A percentile compares a stretch with the other conserved stretches of the same genome.
phyloP scores from a whole-genome alignment of 306 rosid species.

The Betula pendula region DNA sequence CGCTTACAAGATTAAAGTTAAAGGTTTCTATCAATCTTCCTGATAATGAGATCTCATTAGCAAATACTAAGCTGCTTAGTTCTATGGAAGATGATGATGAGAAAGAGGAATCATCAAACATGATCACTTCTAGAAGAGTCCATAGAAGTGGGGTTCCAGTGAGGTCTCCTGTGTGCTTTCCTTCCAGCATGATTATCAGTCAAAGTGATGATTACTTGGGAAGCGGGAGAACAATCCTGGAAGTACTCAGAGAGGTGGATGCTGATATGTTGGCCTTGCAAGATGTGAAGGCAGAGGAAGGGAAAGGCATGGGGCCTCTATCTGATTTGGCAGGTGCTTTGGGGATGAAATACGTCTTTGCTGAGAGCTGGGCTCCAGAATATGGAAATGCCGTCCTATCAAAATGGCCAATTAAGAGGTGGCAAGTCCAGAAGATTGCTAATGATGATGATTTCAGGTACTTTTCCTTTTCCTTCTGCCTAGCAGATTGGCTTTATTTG shows the following conservation, averaged over 20 bases:
- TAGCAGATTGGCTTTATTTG: neutral
- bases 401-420: slow-evolving; percentile 85
- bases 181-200: slow-evolving; percentile 46
- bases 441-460: slow-evolving; percentile 90
- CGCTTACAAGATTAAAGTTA: slow-evolving; percentile 46
- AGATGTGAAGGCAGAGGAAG: slow-evolving; percentile 91
- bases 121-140: slow-evolving; percentile 30
- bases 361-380: slow-evolving; percentile 97
- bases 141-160: slow-evolving; percentile 55
- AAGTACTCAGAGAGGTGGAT: slow-evolving; percentile 72
- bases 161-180: slow-evolving; percentile 78
- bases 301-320: slow-evolving; percentile 76
- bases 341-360: slow-evolving; percentile 86
- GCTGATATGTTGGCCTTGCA: slow-evolving; percentile 83
- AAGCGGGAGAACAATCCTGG: slow-evolving; percentile 67
- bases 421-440: slow-evolving; percentile 82
- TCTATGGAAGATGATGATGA: slow-evolving; percentile 28
- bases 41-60: slow-evolving; percentile 76
- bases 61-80: slow-evolving; percentile 53
- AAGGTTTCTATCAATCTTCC: slow-evolving; percentile 89
- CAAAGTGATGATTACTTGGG: slow-evolving; percentile 47
- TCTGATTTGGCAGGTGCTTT: slow-evolving; percentile 83
- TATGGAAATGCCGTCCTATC: slow-evolving; percentile 86
- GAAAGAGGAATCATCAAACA: slow-evolving; percentile 30
- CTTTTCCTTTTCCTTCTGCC: neutral